These are phyloP conservation scores for Harringtonia lauricola DNA, from an alignment of 2,329 filamentous ascomycete species.

Conservation along the genomic window DNA sequence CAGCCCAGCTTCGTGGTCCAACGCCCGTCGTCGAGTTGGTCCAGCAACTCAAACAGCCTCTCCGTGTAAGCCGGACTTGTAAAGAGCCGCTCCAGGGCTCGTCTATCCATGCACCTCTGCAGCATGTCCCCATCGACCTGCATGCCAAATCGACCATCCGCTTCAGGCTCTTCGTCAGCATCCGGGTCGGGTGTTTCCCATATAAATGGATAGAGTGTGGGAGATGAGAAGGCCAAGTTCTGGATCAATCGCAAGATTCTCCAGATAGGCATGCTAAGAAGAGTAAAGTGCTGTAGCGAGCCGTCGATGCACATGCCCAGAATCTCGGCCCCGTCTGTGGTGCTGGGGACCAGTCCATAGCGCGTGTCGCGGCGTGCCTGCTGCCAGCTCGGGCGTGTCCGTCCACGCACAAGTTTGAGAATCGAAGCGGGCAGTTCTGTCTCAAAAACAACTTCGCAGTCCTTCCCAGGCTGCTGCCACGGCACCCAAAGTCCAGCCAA, in stretches of 20 bases:
- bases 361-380: slow-evolving; percentile 20
- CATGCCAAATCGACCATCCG: slow-evolving; percentile 34
- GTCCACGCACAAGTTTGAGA: slow-evolving; percentile 40
- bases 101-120: slow-evolving; percentile 36
- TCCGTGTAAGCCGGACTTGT: slow-evolving; percentile 19
- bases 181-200: slow-evolving; percentile 16
- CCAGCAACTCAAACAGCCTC: slow-evolving; percentile 37
- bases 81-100: slow-evolving; percentile 32
- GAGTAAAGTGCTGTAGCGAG: slow-evolving; percentile 55
- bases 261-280: slow-evolving; percentile 53
- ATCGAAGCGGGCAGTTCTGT: slow-evolving; percentile 45
- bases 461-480: slow-evolving; percentile 25
- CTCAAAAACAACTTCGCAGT: slow-evolving; percentile 40
- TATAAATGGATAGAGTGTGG: slow-evolving; percentile 37
- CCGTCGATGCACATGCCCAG: slow-evolving; percentile 61
- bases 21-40: slow-evolving; percentile 33
- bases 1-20: slow-evolving; percentile 19
- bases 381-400: slow-evolving; percentile 42
- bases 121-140: slow-evolving; percentile 61
- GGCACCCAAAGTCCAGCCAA: slow-evolving; percentile 41
- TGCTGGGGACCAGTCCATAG: slow-evolving; percentile 32
- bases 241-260: slow-evolving; percentile 63
- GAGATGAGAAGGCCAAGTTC: slow-evolving; percentile 45
- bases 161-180: slow-evolving; percentile 21
- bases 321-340: slow-evolving; percentile 35